Conservation (phyloP, 768 basidiomycete genomes). For the Hypsizygus marmoreus region DNA sequence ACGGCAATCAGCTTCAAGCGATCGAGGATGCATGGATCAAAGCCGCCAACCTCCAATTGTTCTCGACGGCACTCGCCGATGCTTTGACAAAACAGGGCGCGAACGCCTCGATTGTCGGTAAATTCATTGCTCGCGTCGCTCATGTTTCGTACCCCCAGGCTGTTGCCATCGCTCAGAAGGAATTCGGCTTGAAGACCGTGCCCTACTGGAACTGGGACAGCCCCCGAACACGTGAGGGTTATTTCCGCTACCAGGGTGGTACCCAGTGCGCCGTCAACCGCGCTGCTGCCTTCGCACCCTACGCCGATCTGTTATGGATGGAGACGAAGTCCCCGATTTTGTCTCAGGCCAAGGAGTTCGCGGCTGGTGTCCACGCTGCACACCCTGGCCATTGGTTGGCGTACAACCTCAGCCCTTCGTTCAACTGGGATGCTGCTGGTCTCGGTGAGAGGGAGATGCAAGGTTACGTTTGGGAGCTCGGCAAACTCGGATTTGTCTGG, state of each 20-base stretch:
- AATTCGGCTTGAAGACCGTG: constrained; percentile 70
- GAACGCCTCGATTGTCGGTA: constrained; percentile 48
- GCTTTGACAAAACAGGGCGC: constrained; percentile 66
- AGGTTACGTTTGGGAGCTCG: constrained; percentile 88
- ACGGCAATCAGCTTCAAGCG: constrained; percentile 77
- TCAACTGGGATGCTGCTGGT: constrained; percentile 95
- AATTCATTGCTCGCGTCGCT: constrained; percentile 64
- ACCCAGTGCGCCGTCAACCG: constrained; percentile 94
- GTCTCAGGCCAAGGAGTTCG: constrained; percentile 89
- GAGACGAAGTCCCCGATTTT: constrained; percentile 96
- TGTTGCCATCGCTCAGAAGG: constrained; percentile 72
- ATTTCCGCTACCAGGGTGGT: constrained; percentile 96
- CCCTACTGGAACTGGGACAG: constrained; percentile 97
- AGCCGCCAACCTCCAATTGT: constrained; percentile 78
- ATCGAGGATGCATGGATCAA: constrained; percentile 88
- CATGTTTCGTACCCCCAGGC: constrained; percentile 72
- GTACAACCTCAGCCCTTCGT: constrained; percentile 93
- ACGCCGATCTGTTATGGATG: constrained; percentile 94
- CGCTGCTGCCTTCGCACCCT: constrained; percentile 90
- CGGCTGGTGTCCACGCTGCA: constrained; percentile 79
- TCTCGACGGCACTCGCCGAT: constrained; percentile 68
- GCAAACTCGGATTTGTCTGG: constrained; percentile 96
- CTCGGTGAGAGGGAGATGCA: constrained; percentile 85
- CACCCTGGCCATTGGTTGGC: constrained; percentile 93
- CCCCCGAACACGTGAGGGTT: constrained; percentile 93